Conservation (phyloP, 2,329 filamentous ascomycete genomes). For the Pseudocercospora eumusae region DNA sequence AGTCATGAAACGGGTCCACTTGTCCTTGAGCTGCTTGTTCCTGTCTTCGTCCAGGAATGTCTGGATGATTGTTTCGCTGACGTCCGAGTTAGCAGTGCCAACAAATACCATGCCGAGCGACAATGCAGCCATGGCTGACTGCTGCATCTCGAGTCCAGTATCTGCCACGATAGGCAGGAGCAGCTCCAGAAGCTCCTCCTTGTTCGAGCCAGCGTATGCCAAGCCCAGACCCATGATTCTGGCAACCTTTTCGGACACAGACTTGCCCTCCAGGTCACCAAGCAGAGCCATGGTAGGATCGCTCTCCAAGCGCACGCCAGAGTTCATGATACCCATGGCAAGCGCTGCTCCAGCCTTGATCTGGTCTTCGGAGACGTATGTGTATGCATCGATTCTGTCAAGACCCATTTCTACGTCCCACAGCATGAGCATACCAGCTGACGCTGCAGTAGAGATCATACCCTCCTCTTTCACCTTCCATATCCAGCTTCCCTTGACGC, state of each 20-base stretch:
- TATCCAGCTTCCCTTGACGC: constrained; percentile 87
- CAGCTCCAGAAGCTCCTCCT: constrained; percentile 80
- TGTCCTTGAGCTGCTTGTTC: constrained; percentile 87
- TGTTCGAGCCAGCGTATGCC: constrained; percentile 91
- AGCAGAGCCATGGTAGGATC: constrained; percentile 89
- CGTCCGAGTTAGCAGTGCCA: constrained; percentile 85
- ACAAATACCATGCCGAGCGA: constrained; percentile 89
- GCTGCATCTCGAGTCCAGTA: constrained; percentile 84
- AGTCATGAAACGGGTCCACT: constrained; percentile 96
- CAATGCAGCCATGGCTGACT: constrained; percentile 92
- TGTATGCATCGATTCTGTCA: constrained; percentile 93
- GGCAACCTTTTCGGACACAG: constrained; percentile 73
- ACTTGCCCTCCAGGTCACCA: constrained; percentile 77
- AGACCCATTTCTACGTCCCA: constrained; percentile 93
- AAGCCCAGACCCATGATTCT: constrained; percentile 95
- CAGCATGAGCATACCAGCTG: constrained; percentile 83
- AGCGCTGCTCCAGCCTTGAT: constrained; percentile 91
- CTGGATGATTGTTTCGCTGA: constrained; percentile 87
- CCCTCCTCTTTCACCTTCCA: constrained; percentile 99
- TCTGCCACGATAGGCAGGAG: constrained; percentile 87
- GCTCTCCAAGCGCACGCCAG: constrained; percentile 82
- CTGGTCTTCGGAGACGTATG: constrained; percentile 76
- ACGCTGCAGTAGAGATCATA: constrained; percentile 95
- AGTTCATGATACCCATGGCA: constrained; percentile 94
- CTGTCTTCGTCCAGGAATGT: constrained; percentile 93